Evolutionary conservation across 306 rosid species (phyloP), one percentile per base, ranked within the genome.

Genomic region (Neltuma alba): DNA sequence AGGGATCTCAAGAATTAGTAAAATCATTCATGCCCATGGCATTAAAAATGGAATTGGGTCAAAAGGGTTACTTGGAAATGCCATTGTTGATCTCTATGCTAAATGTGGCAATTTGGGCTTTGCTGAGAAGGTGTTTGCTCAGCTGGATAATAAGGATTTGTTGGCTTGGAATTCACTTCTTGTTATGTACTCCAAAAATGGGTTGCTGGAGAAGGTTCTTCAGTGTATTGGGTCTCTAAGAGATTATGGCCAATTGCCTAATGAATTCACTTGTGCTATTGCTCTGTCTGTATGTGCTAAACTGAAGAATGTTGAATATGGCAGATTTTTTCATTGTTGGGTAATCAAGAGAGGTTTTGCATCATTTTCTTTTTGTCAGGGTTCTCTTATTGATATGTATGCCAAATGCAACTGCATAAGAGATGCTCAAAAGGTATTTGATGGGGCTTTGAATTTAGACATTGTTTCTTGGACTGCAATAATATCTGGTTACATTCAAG

Each of bases 381-480:
- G 90, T 27, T 84, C 89, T 33, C 91, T 92, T n/a, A 83, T 92
- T 77, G 86, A 92, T 84, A 79, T 90, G 84, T 92, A 92, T 66
- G 89, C 92, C 36, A 89, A 92, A 77, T 86, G 97, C 83, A 70
- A 50, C 73, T 65, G 30, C 76, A 38, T 94, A 65, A 66, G 27
- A 31, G 88, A 76, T 62, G 96, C 98, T 74, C 81, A 82, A 11
- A 18, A 23, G 74, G 50, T 86, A 54, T 91, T 90, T 30, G 84
- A 87, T 14, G 6, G 82, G 1, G 80, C 92, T 20, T 54, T 63
- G 25, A 64, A 77, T 28, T 63, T 89, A 78, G 94, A 92, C 67
- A 76, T 85, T 2, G 89, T 86, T 65, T 80, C 94, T 52, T 88
- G 89, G 75, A 93, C 98, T 6, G 84, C 94, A 65, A 82, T 94